Percentiles rank a stretch among this genome's conserved stretches.
Evolutionary conservation across 2,329 filamentous ascomycete genomes (phyloP).

Genomic region (Curvularia sp.): DNA sequence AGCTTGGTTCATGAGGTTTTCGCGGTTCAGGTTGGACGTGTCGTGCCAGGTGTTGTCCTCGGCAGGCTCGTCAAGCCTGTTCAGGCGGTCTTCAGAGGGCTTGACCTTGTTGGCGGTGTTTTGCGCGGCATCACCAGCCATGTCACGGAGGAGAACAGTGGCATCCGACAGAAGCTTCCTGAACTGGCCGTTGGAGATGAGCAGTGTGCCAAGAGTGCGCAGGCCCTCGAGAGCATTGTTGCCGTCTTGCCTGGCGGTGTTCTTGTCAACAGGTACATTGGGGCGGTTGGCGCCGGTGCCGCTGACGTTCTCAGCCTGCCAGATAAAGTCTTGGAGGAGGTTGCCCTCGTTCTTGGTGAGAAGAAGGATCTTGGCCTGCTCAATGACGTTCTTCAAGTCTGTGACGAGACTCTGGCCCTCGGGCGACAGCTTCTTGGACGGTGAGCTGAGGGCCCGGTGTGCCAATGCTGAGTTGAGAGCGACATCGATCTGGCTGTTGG

Average conservation of each 20-base stretch:
- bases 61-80: slow-evolving; percentile 81
- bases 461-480: slow-evolving; percentile 87
- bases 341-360: slow-evolving; percentile 96
- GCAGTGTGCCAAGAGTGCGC: slow-evolving; percentile 82
- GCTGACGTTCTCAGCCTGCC: slow-evolving; percentile 82
- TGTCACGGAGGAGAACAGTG: slow-evolving; percentile 81
- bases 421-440: slow-evolving; percentile 76
- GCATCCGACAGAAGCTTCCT: slow-evolving; percentile 86
- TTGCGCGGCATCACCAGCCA: slow-evolving; percentile 85
- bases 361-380: slow-evolving; percentile 82
- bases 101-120: slow-evolving; percentile 78
- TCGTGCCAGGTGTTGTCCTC: slow-evolving; percentile 96
- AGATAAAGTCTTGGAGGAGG: slow-evolving; percentile 94
- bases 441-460: slow-evolving; percentile 72
- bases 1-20: slow-evolving; percentile 71
- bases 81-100: slow-evolving; percentile 77
- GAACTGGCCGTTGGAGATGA: slow-evolving; percentile 97
- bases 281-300: slow-evolving; percentile 68
- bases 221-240: slow-evolving; percentile 84
- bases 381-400: slow-evolving; percentile 80
- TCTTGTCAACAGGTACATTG: slow-evolving; percentile 73
- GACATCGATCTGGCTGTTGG: slow-evolving; percentile 95
- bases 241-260: slow-evolving; percentile 80
- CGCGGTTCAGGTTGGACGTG: slow-evolving; percentile 75
- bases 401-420: slow-evolving; percentile 82